A percentile compares a stretch with the other conserved stretches of the same genome.
These are phyloP conservation scores for Neurospora sublineolata DNA, from an alignment of 495 filamentous ascomycete species.

Conservation along the genomic window DNA sequence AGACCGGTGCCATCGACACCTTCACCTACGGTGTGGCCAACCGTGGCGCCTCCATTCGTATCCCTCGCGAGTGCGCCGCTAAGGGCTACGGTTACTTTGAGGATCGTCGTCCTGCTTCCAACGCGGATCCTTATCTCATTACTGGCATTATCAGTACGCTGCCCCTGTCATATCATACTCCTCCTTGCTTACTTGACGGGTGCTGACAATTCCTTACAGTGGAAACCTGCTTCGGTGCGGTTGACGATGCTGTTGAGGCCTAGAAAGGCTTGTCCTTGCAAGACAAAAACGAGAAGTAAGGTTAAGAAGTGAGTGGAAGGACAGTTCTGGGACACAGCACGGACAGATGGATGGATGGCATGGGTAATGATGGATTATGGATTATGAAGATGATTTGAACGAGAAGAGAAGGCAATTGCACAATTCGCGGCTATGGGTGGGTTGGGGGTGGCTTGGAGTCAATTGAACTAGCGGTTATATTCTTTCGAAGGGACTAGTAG, in stretches of 20 bases:
- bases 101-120: slow-evolving; percentile 83
- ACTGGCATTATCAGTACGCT: slow-evolving; percentile 5
- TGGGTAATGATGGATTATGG: background rate
- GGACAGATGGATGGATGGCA: background rate
- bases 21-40: slow-evolving; percentile 90
- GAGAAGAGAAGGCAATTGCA: background rate
- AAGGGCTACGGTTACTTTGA: slow-evolving; percentile 95
- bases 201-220: no score
- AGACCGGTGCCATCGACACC: slow-evolving; percentile 78
- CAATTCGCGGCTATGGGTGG: background rate
- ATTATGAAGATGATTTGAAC: background rate
- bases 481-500: background rate
- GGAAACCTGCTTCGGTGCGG: background rate
- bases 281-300: background rate
- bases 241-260: background rate
- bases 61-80: slow-evolving; percentile 72
- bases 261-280: background rate
- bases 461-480: background rate
- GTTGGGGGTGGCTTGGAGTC: background rate
- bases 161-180: no score
- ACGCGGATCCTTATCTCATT: slow-evolving; percentile 71
- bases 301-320: no score
- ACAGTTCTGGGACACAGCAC: background rate
- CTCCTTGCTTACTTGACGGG: no score
- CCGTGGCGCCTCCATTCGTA: slow-evolving; percentile 74